Evolutionary conservation across 192 early-diverging fungal species (phyloP).

Genomic region (Diversispora epigaea): DNA sequence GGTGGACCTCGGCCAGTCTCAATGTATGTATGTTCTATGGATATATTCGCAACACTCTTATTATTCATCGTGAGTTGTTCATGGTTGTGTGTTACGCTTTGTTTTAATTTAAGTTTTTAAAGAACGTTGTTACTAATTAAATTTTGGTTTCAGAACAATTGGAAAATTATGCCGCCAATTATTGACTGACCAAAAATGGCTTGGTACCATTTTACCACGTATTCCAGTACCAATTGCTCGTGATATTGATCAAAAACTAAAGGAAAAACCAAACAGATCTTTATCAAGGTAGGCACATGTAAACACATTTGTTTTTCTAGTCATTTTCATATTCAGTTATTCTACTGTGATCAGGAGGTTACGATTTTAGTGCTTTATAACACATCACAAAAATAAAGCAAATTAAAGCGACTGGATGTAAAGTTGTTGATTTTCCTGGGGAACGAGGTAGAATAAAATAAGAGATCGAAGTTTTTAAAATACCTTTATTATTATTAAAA

Average conservation of each 20-base stretch:
- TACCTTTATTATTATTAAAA: background rate
- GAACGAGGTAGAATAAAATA: constrained; percentile 32
- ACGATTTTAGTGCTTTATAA: constrained; percentile 4
- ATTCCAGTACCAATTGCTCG: constrained; percentile 81
- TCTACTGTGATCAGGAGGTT: background rate
- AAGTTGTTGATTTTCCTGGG: constrained; percentile 21
- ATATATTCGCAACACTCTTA: constrained; percentile 13
- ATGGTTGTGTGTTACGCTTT: background rate
- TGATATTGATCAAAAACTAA: constrained; percentile 67
- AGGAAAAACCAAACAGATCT: constrained; percentile 23
- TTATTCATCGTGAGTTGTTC: constrained; percentile 22
- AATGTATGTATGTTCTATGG: constrained; percentile 31
- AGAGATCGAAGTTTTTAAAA: constrained; percentile 19
- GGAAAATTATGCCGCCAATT: constrained; percentile 66
- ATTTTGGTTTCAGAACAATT: constrained; percentile 59
- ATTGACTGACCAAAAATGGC: constrained; percentile 73
- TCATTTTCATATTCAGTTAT: background rate
- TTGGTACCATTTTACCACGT: constrained; percentile 77
- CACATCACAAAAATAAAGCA: background rate
- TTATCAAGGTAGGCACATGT: constrained; percentile 24
- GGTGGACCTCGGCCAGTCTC: constrained; percentile 54
- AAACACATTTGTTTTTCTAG: background rate
- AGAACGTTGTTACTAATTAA: background rate
- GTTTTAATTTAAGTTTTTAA: background rate
- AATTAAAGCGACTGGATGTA: constrained; percentile 19